phyloP scores from a whole-genome alignment of 2,329 filamentous ascomycete genomes.

The Scedosporium minutisporum region DNA sequence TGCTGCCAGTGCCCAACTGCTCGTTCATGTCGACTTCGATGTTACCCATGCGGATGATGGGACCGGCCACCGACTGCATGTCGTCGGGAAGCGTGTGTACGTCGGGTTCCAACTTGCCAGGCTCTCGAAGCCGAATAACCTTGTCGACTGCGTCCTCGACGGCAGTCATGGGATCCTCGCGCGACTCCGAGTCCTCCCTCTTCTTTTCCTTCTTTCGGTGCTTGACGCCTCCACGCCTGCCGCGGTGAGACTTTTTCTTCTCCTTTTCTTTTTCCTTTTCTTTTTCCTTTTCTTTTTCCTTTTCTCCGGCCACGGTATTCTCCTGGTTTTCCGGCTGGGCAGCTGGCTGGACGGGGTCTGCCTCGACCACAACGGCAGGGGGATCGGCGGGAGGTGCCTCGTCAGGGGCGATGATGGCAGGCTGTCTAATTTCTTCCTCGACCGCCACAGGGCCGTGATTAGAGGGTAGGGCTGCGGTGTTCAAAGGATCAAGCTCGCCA shows the following conservation, averaged over 20 bases:
- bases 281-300: neutral
- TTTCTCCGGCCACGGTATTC: neutral
- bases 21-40: conserved; percentile 55
- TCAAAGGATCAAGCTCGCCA: neutral
- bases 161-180: conserved; percentile 31
- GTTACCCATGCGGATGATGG: conserved; percentile 51
- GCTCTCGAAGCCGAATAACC: conserved; percentile 47
- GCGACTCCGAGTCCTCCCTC: conserved; percentile 41
- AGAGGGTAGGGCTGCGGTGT: neutral
- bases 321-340: neutral
- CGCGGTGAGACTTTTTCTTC: conserved; percentile 50
- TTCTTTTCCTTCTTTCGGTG: conserved; percentile 51
- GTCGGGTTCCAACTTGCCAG: conserved; percentile 48
- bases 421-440: neutral
- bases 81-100: conserved; percentile 48
- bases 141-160: conserved; percentile 54
- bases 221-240: conserved; percentile 61
- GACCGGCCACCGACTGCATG: conserved; percentile 49
- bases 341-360: neutral
- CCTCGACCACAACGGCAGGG: neutral
- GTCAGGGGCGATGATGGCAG: neutral
- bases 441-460: neutral
- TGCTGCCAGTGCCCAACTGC: conserved; percentile 71
- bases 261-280: neutral
- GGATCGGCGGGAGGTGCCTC: neutral